Percentiles rank a stretch among this genome's conserved stretches.
Conservation (phyloP, 495 filamentous ascomycete species). For the Clavariopsis aquatica region DNA sequence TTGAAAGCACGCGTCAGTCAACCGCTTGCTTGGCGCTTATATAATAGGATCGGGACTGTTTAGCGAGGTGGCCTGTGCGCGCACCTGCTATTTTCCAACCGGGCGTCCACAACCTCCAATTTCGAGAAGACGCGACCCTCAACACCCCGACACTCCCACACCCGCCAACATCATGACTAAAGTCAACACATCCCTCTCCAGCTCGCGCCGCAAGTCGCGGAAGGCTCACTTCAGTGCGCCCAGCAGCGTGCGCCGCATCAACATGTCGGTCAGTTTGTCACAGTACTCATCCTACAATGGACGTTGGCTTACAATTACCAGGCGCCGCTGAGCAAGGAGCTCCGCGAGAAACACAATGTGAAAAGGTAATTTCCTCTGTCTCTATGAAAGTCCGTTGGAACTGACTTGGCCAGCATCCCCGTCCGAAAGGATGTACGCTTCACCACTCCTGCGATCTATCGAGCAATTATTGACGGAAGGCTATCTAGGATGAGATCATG, state of each 20-base stretch:
- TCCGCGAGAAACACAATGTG: slow-evolving; percentile 95
- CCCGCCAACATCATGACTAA: slow-evolving; percentile 54
- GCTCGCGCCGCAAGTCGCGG: slow-evolving; percentile 91
- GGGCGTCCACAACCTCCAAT: slow-evolving; percentile 16
- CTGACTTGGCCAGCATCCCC: slow-evolving; percentile 85
- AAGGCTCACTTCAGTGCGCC: slow-evolving; percentile 95
- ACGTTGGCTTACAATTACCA: neutral
- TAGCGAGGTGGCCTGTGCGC: neutral
- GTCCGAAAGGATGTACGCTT: slow-evolving; percentile 77
- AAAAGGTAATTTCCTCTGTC: slow-evolving; percentile 36
- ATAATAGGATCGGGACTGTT: neutral
- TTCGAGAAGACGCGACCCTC: slow-evolving; percentile 23
- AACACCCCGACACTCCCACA: slow-evolving; percentile 17
- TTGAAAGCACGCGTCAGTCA: neutral
- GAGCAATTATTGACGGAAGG: slow-evolving; percentile 10
- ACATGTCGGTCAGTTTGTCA: slow-evolving; percentile 59
- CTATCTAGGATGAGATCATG: slow-evolving; percentile 70
- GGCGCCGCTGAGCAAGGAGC: slow-evolving; percentile 90
- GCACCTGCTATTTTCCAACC: neutral
- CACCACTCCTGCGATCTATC: neutral
- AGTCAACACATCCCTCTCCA: slow-evolving; percentile 48
- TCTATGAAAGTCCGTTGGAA: neutral
- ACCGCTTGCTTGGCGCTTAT: neutral
- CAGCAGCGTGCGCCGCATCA: slow-evolving; percentile 83
- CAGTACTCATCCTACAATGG: slow-evolving; percentile 45